Percentiles rank a stretch among this genome's conserved stretches.
phyloP scores from a whole-genome alignment of 495 filamentous ascomycete genomes.

The Oleoguttula mirabilis region DNA sequence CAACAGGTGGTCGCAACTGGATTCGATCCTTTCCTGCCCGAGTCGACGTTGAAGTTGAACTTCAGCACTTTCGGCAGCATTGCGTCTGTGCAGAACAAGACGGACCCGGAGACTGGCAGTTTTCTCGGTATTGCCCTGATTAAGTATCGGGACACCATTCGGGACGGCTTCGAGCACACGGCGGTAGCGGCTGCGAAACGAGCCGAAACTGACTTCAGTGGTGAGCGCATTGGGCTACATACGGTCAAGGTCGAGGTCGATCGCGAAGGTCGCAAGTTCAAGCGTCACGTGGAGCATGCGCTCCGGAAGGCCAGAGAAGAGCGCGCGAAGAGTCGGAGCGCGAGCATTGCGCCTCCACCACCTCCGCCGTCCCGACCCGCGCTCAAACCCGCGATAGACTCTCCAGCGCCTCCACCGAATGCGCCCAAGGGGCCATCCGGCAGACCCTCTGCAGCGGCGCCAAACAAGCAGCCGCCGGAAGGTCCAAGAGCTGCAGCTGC shows the following conservation, averaged over 20 bases:
- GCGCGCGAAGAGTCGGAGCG: slow-evolving; percentile 27
- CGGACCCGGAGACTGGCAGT: slow-evolving; percentile 82
- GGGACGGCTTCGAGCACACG: slow-evolving; percentile 17
- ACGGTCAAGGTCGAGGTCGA: slow-evolving; percentile 73
- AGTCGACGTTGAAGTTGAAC: slow-evolving; percentile 63
- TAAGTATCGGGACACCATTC: slow-evolving; percentile 60
- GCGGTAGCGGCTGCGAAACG: slow-evolving; percentile 67
- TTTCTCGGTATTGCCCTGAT: slow-evolving; percentile 87
- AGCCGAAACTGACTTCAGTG: slow-evolving; percentile 59
- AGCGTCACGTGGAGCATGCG: slow-evolving; percentile 55
- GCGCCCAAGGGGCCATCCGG: slow-evolving; percentile 64
- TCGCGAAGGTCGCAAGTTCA: slow-evolving; percentile 70
- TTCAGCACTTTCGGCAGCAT: slow-evolving; percentile 86
- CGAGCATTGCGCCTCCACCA: slow-evolving; percentile 7
- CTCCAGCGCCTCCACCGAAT: slow-evolving; percentile 22
- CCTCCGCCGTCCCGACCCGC: slow-evolving; percentile 4
- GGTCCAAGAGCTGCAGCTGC: slow-evolving; percentile 33
- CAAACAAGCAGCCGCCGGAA: slow-evolving; percentile 34
- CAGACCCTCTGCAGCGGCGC: slow-evolving; percentile 39
- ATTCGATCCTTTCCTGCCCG: slow-evolving; percentile 69
- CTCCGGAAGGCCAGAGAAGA: slow-evolving; percentile 51
- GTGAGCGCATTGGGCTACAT: slow-evolving; percentile 57
- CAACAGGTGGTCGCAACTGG: slow-evolving; percentile 83
- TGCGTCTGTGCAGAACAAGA: slow-evolving; percentile 74
- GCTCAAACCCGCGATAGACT: slow-evolving; percentile 5